Base-by-base conservation (phyloP, 352 stramenopile genomes). In the Phytopythium sindhum region DNA sequence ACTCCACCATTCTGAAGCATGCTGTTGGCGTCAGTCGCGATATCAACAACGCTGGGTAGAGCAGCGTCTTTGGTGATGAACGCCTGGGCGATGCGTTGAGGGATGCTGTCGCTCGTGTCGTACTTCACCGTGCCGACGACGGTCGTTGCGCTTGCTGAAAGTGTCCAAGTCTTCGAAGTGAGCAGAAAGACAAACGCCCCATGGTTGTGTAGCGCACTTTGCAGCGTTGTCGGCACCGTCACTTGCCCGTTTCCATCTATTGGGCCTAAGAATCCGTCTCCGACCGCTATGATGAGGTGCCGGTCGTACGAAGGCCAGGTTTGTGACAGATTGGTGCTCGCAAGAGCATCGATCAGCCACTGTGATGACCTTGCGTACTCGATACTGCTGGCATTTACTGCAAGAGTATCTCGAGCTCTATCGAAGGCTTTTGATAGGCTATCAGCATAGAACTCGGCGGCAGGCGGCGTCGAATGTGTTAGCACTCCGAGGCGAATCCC, bases 401-500 rank as follows among this genome's bases (percentile, higher is more conserved):
- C 17, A 15, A 84, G 65, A 37, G 73, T 74, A 0, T 60, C 55
- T 0, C 29, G 59, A 24, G 77, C 24, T 23, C 59, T 42, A 4
- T 41, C 28, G 55, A 65, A 62, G 2, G 31, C 33, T 35, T 29
- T 44, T 10, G 54, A 29, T 14, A 60, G 2, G n/a, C 23, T 33
- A 2, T 8, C 26, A 15, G 54, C 31, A 33, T 50, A 37, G 19
- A 64, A 73, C 31, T 50, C 21, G 2, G 47, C 21, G 12, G 48
- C 65, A 28, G 45, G 58, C 31, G 60, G 33, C 14, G 19, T 63
- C 11, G 60, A 60, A 24, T 48, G 26, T 3, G 54, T 62, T 2
- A 85, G 23, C 12, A 85, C 28, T 19, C 76, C 74, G 47, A 81
- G 51, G 24, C 62, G 65, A 62, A 82, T 68, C 1, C 63, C 65